Evolutionary conservation across 371 early-diverging fungal genomes (phyloP), one percentile per base, ranked within the genome.

Genomic region (Funneliformis caledonium): DNA sequence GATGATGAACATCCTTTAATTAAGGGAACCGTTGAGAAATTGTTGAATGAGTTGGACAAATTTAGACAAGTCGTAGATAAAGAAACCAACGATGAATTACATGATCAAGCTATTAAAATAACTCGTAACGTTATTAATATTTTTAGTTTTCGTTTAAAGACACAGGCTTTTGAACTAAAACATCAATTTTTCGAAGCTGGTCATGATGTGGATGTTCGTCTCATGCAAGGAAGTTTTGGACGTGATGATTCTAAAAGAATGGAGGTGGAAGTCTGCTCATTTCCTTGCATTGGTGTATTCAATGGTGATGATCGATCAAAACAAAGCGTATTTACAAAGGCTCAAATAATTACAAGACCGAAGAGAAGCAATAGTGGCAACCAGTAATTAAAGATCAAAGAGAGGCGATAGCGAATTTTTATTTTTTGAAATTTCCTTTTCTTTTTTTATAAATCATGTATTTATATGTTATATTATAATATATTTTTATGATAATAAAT

Each of bases 211-310:
- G 31, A 70, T 12, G 8, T 11, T 43, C 42, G 16, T 26, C n/a
- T 70, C n/a, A 79, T 79, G 80, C 22, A 68, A n/a, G 72, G 80
- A 11, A 19, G 16, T 37, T 79, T n/a, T 16, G 45, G 42, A 26
- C 19, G 2, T n/a, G 72, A 70, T 16, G 72, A 79, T 33, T 9
- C 2, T 22, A 50, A 52, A 33, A 52, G 70, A 22, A 37, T 79
- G 5, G 80, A 59, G 59, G 80, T 79, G 10, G 80, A 79, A 47
- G 14, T 60, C 60, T 79, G 80, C 42, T 56, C 33, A 45, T 79
- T 79, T 59, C 80, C 80, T 16, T 33, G 42, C 7, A 79, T 79
- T 9, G 37, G 52, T 43, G 26, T 52, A 22, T 7, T 10, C 43
- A 11, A 2, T 12, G 12, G 6, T 56, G 80, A 79, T 60, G 14